Conservation (phyloP, 768 basidiomycete species). For the Tricholoma hemisulphureum region DNA sequence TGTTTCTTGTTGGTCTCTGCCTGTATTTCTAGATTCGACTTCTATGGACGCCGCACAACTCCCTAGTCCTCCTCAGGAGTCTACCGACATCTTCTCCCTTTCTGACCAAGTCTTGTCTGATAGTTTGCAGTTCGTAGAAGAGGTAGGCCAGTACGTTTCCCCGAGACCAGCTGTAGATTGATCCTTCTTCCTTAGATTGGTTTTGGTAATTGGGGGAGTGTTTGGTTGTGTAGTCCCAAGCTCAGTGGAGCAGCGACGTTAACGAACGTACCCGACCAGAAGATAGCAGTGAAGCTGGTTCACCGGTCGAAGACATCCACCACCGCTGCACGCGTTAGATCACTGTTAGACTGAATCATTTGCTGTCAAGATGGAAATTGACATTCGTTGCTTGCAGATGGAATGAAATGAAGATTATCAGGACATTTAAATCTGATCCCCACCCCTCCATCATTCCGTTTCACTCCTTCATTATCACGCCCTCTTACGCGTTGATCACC, state of each 20-base stretch:
- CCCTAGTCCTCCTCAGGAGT: conserved; percentile 30
- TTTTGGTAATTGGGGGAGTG: conserved; percentile 91
- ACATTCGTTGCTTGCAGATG: conserved; percentile 50
- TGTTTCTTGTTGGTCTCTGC: conserved; percentile 41
- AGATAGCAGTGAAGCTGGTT: conserved; percentile 91
- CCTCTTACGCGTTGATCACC: conserved; percentile 87
- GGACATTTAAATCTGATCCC: conserved; percentile 76
- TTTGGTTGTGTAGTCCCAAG: conserved; percentile 76
- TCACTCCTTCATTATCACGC: conserved; percentile 91
- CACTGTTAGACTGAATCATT: conserved; percentile 55
- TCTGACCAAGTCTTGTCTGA: conserved; percentile 71
- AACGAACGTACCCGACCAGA: conserved; percentile 43
- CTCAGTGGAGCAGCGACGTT: conserved; percentile 35
- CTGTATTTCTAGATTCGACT: conserved; percentile 58
- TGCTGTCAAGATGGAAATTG: neutral
- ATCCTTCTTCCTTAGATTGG: conserved; percentile 59
- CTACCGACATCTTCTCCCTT: conserved; percentile 69
- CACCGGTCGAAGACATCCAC: conserved; percentile 83
- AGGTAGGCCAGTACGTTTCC: conserved; percentile 43
- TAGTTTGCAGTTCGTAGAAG: conserved; percentile 71
- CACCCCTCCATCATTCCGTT: conserved; percentile 94
- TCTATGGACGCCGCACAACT: conserved; percentile 40
- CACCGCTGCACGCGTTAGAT: conserved; percentile 85
- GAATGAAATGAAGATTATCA: conserved; percentile 98
- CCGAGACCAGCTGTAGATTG: conserved; percentile 2